Percentiles rank a stretch among this genome's conserved stretches.
phyloP scores from a whole-genome alignment of 768 basidiomycete genomes.

The Leccinum incarnatum region DNA sequence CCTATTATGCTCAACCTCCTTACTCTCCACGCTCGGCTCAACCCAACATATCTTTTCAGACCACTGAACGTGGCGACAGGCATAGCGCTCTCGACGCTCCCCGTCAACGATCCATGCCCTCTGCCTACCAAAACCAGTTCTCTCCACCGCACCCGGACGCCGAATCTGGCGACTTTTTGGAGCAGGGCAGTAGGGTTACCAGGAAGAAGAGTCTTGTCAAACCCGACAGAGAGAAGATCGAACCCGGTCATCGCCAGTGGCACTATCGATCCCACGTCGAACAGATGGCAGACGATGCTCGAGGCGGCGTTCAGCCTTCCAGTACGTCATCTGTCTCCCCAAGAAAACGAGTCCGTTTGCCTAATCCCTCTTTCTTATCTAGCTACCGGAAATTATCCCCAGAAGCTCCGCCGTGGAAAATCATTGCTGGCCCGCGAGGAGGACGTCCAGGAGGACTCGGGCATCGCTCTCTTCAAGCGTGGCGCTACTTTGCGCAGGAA shows the following conservation, averaged over 20 bases:
- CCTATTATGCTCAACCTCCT: conserved; percentile 19
- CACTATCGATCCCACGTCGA: conserved; percentile 90
- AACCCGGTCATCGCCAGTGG: conserved; percentile 91
- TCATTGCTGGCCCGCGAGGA: conserved; percentile 90
- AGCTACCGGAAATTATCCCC: conserved; percentile 82
- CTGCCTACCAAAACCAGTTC: conserved; percentile 46
- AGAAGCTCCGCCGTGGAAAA: conserved; percentile 72
- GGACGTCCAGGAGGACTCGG: conserved; percentile 80
- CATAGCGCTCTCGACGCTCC: conserved; percentile 53
- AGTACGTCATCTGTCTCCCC: conserved; percentile 50
- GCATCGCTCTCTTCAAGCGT: conserved; percentile 88
- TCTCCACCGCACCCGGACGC: conserved; percentile 37
- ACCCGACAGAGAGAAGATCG: conserved; percentile 95
- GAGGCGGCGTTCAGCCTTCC: conserved; percentile 75
- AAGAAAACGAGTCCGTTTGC: neutral
- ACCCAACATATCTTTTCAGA: conserved; percentile 66
- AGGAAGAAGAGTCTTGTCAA: conserved; percentile 91
- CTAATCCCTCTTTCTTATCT: conserved; percentile 8
- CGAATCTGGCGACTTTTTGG: conserved; percentile 36
- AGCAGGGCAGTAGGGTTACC: conserved; percentile 51
- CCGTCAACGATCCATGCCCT: conserved; percentile 45
- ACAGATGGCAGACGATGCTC: conserved; percentile 67
- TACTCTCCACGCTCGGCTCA: conserved; percentile 19
- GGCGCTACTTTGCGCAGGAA: conserved; percentile 77
- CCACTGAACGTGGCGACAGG: conserved; percentile 67